These are phyloP conservation scores for Paramyrothecium roridum DNA, from an alignment of 2,329 filamentous ascomycete genomes.

Conservation along the genomic window DNA sequence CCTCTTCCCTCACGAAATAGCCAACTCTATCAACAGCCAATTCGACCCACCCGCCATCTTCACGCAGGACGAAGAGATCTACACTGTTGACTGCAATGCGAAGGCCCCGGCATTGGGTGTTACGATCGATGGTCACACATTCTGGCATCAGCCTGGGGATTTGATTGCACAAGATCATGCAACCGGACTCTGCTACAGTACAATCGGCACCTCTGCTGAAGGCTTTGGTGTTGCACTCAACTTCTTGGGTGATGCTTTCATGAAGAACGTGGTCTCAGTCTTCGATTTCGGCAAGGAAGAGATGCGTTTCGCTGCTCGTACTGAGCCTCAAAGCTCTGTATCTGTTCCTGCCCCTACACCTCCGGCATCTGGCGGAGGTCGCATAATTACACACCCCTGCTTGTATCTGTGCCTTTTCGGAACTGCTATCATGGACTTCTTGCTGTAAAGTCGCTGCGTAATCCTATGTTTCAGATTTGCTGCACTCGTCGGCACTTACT, in stretches of 20 bases:
- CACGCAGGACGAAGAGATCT: conserved; percentile 22
- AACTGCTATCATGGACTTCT: too few species aligned
- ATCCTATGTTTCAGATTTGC: too few species aligned
- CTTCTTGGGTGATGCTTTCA: conserved; percentile 43
- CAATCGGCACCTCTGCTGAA: neutral
- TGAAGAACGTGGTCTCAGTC: conserved; percentile 47
- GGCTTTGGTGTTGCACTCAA: conserved; percentile 5
- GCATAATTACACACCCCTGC: too few species aligned
- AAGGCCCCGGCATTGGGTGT: conserved; percentile 36
- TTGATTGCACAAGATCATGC: conserved; percentile 17
- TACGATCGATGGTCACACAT: conserved; percentile 29
- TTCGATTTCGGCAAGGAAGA: conserved; percentile 44
- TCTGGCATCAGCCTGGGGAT: conserved; percentile 24
- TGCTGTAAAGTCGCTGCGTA: too few species aligned
- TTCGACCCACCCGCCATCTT: conserved; percentile 39
- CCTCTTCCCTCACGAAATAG: conserved; percentile 33
- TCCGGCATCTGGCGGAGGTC: too few species aligned
- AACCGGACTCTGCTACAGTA: conserved; percentile 9
- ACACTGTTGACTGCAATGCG: conserved; percentile 37
- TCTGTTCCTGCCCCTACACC: too few species aligned
- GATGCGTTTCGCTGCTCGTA: conserved; percentile 38
- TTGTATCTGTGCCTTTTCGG: too few species aligned
- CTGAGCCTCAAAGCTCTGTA: neutral
- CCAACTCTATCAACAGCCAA: conserved; percentile 29
- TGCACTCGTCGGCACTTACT: too few species aligned